Conservation (phyloP, 352 stramenopile genomes). For the Pilasporangium apinafurcum region DNA sequence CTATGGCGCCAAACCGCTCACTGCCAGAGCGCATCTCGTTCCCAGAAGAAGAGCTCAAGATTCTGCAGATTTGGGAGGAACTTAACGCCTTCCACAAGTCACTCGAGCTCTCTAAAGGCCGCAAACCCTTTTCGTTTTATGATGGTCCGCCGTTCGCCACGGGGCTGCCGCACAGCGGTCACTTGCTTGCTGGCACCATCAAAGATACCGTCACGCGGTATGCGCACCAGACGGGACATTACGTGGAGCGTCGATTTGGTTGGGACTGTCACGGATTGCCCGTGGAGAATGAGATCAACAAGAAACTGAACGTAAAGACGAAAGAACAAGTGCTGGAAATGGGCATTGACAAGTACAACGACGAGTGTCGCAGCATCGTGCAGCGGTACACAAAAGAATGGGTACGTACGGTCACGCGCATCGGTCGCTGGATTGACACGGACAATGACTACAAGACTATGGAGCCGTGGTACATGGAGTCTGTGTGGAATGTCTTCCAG, state of each 20-base stretch:
- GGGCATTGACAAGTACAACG: conserved; percentile 99
- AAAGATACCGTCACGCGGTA: conserved; percentile 99
- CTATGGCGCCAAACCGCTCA: too few species aligned
- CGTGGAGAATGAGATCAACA: conserved; percentile 99
- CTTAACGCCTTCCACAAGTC: conserved; percentile 90
- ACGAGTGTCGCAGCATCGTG: conserved; percentile 96
- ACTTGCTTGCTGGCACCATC: conserved; percentile 98
- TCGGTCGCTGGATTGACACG: conserved; percentile 99
- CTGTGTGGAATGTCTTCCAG: conserved; percentile 99
- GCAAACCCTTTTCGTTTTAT: conserved; percentile 99
- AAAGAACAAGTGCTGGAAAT: conserved; percentile 97
- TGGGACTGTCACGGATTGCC: conserved; percentile 99
- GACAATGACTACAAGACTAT: conserved; percentile 99
- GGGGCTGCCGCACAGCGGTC: conserved; percentile 97
- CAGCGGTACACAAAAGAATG: conserved; percentile 98
- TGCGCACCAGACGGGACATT: conserved; percentile 97
- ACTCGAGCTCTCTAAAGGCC: conserved; percentile 87
- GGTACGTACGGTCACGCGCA: conserved; percentile 95
- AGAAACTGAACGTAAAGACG: conserved; percentile 97
- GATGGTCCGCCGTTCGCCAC: conserved; percentile 99
- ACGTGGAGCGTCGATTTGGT: conserved; percentile 96
- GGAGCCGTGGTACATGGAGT: conserved; percentile 99
- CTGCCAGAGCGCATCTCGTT: conserved; percentile 87
- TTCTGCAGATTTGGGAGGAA: conserved; percentile 75
- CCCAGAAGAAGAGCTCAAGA: conserved; percentile 77